A percentile compares a stretch with the other conserved stretches of the same genome.
These are phyloP conservation scores for Anisodus tanguticus DNA, from an alignment of 257 asterid genomes.

Conservation along the genomic window DNA sequence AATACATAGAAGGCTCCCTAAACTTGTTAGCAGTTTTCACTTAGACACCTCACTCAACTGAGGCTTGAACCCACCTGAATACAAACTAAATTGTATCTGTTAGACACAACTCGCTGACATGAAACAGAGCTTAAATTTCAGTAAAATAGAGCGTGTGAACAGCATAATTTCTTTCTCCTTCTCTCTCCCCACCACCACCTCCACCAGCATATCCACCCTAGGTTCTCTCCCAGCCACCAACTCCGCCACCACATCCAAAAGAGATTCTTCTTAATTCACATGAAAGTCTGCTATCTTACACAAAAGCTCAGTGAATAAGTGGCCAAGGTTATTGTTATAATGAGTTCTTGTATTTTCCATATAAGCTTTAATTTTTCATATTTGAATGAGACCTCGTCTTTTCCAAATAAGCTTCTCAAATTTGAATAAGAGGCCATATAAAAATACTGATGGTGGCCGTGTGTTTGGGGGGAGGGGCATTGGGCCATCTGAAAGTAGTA, in stretches of 20 bases:
- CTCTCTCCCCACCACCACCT: slow-evolving; percentile 7
- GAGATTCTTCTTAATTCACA: background rate
- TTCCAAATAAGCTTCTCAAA: background rate
- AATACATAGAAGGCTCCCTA: background rate
- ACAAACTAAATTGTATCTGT: background rate
- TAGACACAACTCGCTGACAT: background rate
- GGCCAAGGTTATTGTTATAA: background rate
- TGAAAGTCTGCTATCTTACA: background rate
- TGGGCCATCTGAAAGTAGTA: background rate
- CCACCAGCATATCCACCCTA: background rate
- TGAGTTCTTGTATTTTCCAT: background rate
- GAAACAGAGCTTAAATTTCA: slow-evolving; percentile 7
- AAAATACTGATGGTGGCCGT: background rate
- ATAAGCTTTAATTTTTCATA: background rate
- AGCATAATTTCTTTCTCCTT: background rate
- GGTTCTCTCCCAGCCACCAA: background rate
- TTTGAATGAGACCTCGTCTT: background rate
- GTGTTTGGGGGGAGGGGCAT: background rate
- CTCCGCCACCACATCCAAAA: background rate
- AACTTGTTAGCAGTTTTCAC: background rate
- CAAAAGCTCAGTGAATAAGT: background rate
- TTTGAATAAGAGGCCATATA: background rate
- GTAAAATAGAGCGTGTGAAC: background rate
- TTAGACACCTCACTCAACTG: background rate
- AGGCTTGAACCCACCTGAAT: background rate